Conservation (phyloP, 75 land plant genomes). For the Cunninghamia lanceolata region DNA sequence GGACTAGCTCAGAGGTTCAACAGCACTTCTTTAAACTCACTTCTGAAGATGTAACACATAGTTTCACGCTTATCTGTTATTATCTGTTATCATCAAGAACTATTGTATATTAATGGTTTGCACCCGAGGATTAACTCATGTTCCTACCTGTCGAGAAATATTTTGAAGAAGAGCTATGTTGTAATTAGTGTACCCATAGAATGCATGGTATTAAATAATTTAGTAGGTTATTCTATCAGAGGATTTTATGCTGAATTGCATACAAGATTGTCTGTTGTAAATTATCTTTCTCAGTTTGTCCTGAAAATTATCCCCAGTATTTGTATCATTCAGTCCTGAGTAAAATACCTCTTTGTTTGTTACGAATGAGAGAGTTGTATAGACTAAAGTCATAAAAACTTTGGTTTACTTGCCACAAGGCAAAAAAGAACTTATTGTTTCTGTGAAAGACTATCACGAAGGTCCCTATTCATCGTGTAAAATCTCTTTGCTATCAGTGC, state of each 20-base stretch:
- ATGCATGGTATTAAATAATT: background rate
- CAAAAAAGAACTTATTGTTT: background rate
- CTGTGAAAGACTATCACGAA: background rate
- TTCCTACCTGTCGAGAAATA: background rate
- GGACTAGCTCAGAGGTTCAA: slow-evolving; percentile 95
- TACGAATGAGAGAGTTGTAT: background rate
- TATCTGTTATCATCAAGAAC: background rate
- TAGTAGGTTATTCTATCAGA: background rate
- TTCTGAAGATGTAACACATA: slow-evolving; percentile 68
- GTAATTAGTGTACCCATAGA: slow-evolving; percentile 1
- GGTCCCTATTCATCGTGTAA: background rate
- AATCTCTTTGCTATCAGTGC: background rate
- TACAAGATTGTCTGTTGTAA: background rate
- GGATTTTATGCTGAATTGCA: background rate
- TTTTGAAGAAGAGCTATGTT: background rate
- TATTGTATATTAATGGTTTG: slow-evolving; percentile 9
- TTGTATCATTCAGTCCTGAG: background rate
- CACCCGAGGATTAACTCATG: background rate
- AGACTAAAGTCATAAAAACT: background rate
- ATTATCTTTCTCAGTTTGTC: background rate
- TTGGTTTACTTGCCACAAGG: background rate
- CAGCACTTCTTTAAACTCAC: slow-evolving; percentile 93
- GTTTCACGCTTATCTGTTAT: background rate
- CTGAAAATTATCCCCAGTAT: background rate
- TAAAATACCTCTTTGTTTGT: background rate